Evolutionary conservation across 2,329 filamentous ascomycete species (phyloP).

Genomic region (Aspergillus uvarum): DNA sequence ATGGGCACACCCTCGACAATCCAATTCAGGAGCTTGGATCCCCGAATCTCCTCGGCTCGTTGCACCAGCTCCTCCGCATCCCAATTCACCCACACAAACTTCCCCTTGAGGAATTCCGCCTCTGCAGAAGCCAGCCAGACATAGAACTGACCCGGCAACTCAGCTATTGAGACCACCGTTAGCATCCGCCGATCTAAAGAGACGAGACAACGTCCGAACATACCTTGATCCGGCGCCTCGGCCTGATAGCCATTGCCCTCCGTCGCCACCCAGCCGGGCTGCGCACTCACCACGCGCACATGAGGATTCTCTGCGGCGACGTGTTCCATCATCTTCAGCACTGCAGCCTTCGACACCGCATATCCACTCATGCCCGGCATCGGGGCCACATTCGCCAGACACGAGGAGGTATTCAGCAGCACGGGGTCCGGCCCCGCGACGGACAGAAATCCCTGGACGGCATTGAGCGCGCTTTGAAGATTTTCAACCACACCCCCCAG

Average conservation of each 20-base stretch:
- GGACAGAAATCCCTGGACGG: too few species aligned
- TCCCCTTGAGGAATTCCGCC: slow-evolving; percentile 49
- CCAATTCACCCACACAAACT: slow-evolving; percentile 53
- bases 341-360: not conserved
- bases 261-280: slow-evolving; percentile 2
- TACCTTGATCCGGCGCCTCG: not conserved
- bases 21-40: too few species aligned
- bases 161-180: not conserved
- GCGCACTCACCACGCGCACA: not conserved
- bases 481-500: too few species aligned
- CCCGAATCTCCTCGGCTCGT: slow-evolving; percentile 35
- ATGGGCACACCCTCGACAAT: too few species aligned
- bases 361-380: too few species aligned
- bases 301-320: slow-evolving; percentile 4
- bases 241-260: not conserved
- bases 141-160: slow-evolving; percentile 39
- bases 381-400: too few species aligned
- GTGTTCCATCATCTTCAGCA: slow-evolving; percentile 3
- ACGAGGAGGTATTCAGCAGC: too few species aligned
- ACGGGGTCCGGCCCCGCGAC: too few species aligned
- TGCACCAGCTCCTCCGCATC: slow-evolving; percentile 52
- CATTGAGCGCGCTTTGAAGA: too few species aligned
- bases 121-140: slow-evolving; percentile 50
- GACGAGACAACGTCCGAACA: slow-evolving; percentile 17
- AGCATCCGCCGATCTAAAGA: not conserved